A percentile compares a stretch with the other conserved stretches of the same genome.
phyloP scores from a whole-genome alignment of 768 basidiomycete species.

The Pisolithus sp. region DNA sequence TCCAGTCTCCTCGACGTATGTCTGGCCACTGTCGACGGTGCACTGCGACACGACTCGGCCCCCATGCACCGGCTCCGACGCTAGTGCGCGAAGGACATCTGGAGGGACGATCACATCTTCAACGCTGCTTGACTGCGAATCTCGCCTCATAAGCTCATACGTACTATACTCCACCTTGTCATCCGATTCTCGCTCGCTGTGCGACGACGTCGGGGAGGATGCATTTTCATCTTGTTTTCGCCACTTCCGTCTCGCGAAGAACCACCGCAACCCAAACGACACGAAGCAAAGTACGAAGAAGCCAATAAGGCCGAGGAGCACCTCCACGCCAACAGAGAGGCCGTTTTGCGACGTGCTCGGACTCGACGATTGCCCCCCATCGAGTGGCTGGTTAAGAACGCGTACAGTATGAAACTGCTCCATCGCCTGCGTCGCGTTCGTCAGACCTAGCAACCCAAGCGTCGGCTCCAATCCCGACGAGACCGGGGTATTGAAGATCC shows the following conservation, averaged over 20 bases:
- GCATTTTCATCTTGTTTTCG: slow-evolving; percentile 4
- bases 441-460: slow-evolving; percentile 59
- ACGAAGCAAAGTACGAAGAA: slow-evolving; percentile 51
- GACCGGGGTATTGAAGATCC: slow-evolving; percentile 34
- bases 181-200: slow-evolving; percentile 8
- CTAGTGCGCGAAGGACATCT: slow-evolving; percentile 34
- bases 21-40: slow-evolving; percentile 27
- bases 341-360: slow-evolving; percentile 25
- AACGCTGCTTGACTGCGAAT: slow-evolving; percentile 20
- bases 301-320: slow-evolving; percentile 51
- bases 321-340: slow-evolving; percentile 54
- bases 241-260: slow-evolving; percentile 36
- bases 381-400: slow-evolving; percentile 56
- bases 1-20: slow-evolving; percentile 16
- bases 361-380: slow-evolving; percentile 7
- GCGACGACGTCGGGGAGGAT: no score
- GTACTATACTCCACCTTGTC: slow-evolving; percentile 11
- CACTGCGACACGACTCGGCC: slow-evolving; percentile 28
- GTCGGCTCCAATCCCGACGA: slow-evolving; percentile 28
- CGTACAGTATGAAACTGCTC: slow-evolving; percentile 66
- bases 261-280: slow-evolving; percentile 52
- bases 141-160: slow-evolving; percentile 32
- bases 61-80: slow-evolving; percentile 34
- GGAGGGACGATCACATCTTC: slow-evolving; percentile 24
- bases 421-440: slow-evolving; percentile 54